Conservation (phyloP, 2,329 filamentous ascomycete genomes). For the Fusarium sp. region DNA sequence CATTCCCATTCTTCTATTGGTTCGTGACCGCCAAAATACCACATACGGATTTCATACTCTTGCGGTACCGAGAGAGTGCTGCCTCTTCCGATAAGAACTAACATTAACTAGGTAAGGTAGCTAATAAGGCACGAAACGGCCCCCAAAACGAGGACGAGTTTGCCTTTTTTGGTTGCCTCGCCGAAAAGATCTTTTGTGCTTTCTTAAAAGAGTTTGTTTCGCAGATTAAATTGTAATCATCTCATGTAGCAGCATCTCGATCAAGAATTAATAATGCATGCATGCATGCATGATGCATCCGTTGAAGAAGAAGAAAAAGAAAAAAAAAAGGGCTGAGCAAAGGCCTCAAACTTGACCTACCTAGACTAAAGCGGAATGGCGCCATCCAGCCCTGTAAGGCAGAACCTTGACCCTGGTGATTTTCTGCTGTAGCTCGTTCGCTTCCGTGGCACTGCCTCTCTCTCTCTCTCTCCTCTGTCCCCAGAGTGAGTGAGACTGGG, state of each 20-base stretch:
- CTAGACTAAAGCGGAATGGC: slow-evolving; percentile 9
- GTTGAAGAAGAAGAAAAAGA: neutral
- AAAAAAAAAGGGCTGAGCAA: slow-evolving; percentile 1
- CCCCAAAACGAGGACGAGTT: slow-evolving; percentile 20
- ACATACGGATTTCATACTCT: neutral
- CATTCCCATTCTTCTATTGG: slow-evolving; percentile 3
- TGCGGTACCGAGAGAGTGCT: neutral
- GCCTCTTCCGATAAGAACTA: neutral
- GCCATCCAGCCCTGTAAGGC: slow-evolving; percentile 34
- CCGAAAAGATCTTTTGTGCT: neutral
- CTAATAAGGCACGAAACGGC: slow-evolving; percentile 3
- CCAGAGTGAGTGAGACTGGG: neutral
- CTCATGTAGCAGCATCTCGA: neutral
- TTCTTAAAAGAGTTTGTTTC: neutral
- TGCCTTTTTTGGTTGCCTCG: slow-evolving; percentile 30
- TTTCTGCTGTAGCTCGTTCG: neutral
- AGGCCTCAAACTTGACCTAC: neutral
- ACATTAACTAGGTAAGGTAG: no score
- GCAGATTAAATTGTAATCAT: neutral
- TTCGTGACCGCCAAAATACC: slow-evolving; percentile 6
- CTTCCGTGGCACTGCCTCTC: slow-evolving; percentile 22
- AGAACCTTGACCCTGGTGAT: slow-evolving; percentile 5
- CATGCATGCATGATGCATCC: neutral
- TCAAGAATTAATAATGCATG: neutral
- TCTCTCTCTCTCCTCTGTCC: no score